Base-by-base conservation (phyloP, 495 filamentous ascomycete genomes). In the Trichoderma erinaceum region DNA sequence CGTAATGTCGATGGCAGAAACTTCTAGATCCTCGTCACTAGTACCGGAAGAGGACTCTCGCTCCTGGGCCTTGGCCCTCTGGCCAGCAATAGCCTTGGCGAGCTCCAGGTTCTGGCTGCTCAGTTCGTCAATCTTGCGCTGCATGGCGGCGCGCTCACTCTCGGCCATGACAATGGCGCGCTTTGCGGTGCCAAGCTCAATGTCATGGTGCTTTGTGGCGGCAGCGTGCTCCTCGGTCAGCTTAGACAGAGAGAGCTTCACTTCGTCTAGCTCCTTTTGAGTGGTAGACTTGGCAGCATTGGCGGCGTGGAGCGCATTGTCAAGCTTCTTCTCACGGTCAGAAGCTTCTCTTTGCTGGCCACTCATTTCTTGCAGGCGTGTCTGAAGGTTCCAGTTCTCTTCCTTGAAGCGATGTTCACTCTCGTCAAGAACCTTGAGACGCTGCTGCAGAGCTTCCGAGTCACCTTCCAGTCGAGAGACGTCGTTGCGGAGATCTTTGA, bases 301-400 rank as follows among this genome's bases (percentile, higher is more conserved):
- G 23, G 88, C 76, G 38, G 86, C 69, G 66, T 85, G 88, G 68
- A 98, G 78, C 32, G 79, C 81, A 71, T 90, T 89, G 64, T 82
- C 85, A n/a, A 97, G 82, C 76, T 88, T 89, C 71, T 89, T 88
- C 76, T 97, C 92, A 65, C 88, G 88, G 71, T 92, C 91, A 10
- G 87, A 82, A 0, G 89, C 84, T 12, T 95, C 92, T 73, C 86
- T 88, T 61, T 85, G 81, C 18, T 83, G 77, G 10, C 90, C 85
- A 69, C 89, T 82, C 32, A 93, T 80, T 66, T 97, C 93, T 68
- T 96, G 95, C 32, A 92, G 85, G 71, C 90, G 88, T 1, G 92
- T 92, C 78, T 97, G 95, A 56, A 99, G 83, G 69, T 89, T 91
- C 95, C 95, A 99, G 73, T 98, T 99, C 75, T 97, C 94, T 74